Base-by-base conservation (phyloP, 805 yeast genomes). In the Pichia ethanolica region DNA sequence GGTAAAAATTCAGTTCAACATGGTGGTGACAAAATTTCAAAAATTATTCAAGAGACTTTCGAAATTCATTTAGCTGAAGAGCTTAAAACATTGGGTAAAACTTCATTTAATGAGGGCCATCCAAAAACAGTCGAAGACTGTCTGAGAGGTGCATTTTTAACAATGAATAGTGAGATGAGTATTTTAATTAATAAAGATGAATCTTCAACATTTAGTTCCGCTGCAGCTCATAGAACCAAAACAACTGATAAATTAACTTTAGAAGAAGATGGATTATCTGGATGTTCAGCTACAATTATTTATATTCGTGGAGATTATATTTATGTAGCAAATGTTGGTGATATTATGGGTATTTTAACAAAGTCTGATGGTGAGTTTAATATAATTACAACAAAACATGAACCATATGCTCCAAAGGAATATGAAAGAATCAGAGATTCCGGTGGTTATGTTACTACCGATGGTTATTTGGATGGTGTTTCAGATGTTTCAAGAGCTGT, bases 321-420 rank as follows among this genome's bases (percentile, higher is more conserved):
- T 26, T 89, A 83, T 64, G 75, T 89, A 27, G 97, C 97, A 2
- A 90, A 90, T 55, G 78, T 88, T 48, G 99, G 99, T 59, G 97
- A 93, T 60, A 81, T 88, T 2, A 84, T 83, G 75, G 90, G 89
- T 1, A 72, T 93, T 45, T 64, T 91, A 45, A 82, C 95, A 7
- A 78, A 84, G 51, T 78, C 80, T 39, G 89, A 86, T 65, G 97
- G 98, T 33, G 91, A 88, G 44, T 84, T 79, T 62, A 70, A 73
- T n/a, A 70, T 79, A 5, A 69, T 93, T 39, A 85, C 96, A 1
- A 79, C 76, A 26, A 79, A 82, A 49, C 97, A 93, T 65, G 89
- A 84, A 54, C 97, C 98, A 8, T 83, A 93, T 5, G 79, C 77
- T 30, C 73, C 85, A 33, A 73, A 72, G 40, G 95, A 88, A 57